Base-by-base conservation (phyloP, 768 basidiomycete species). In the Gelatoporia subvermispora region DNA sequence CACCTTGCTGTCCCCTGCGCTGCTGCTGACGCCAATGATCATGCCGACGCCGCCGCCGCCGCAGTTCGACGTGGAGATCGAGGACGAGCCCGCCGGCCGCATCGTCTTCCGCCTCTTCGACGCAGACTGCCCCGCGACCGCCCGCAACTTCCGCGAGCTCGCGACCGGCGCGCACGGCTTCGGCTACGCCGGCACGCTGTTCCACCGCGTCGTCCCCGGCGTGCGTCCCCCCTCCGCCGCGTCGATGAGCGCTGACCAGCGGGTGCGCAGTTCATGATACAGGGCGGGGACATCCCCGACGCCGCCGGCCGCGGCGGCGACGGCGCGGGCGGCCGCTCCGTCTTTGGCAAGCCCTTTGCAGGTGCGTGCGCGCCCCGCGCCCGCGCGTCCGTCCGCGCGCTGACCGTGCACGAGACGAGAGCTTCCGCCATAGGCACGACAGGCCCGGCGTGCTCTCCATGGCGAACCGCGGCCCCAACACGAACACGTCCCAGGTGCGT, bases 91-190 rank as follows among this genome's bases (percentile, higher is more conserved):
- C 3, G 70, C 77, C 1, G 88, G 88, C 20, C 81, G 85, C 39
- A 79, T 94, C 55, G 75, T 84, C 22, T 90, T 94, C 79, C 82
- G 86, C 66, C 78, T 94, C 37, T 91, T 77, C 68, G 88, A 93
- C 66, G 78, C 84, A 47, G 73, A 78, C 16, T 88, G 90, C n/a
- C 93, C 93, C 46, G 79, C 77, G 66, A 93, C 92, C 10, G 66
- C 86, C 2, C 69, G 67, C 43, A 92, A 93, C 73, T 93, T 93
- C 72, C 83, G 90, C 46, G 83, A 86, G 61, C 75, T 93, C 40
- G 80, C 84, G 8, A 80, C 82, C 5, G 81, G 80, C 7, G 71
- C 79, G 57, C 74, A 79, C 51, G 79, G 82, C 17, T 84, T 84
- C 56, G 88, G 85, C 8, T 96, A 93, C 68, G 66, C 76, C 21